Base-by-base conservation (phyloP, 805 yeast species). In the Sugiyamaella chiloensis region DNA sequence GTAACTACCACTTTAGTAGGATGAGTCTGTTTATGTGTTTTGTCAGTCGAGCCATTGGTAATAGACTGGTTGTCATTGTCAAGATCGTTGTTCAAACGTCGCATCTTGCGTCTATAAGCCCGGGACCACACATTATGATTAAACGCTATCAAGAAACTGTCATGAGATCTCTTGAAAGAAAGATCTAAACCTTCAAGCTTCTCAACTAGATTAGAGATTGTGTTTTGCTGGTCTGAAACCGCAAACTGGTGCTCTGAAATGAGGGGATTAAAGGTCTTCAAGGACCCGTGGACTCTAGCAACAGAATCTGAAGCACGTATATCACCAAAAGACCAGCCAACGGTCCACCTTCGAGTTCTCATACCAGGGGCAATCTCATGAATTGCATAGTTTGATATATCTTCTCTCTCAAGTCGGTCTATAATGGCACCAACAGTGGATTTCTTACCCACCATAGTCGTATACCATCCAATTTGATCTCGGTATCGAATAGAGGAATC, bases 391-490 rank as follows among this genome's bases (percentile, higher is more conserved):
- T 64, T 64, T 16, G 39, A 24, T 3, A 56, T 26, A 16, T 30
- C 44, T 14, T 26, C 9, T 5, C 32, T 14, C 4, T 39, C 24
- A 19, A 57, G 42, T 17, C n/a, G n/a, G 11, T 26, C 44, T 8
- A 57, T 51, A 5, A 53, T 16, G 4, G 23, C n/a, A 5, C 17
- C 29, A 14, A 52, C 27, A 3, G 58, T 52, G 20, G 26, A 39
- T 35, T 45, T 44, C 34, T 64, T 58, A 2, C 72, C 72, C 6
- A 70, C 47, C 63, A 71, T 50, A 5, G 74, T 63, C n/a, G 75
- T 64, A 52, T 59, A 72, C 77, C 77, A 73, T 3, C 40, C 50
- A 16, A 61, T 52, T n/a, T 48, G 24, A 3, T 46, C 24, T 19
- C 24, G 16, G 8, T 29, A 12, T 16, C 21, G 16, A 2, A 53